phyloP scores from a whole-genome alignment of 768 basidiomycete species.

The Russula lepida region DNA sequence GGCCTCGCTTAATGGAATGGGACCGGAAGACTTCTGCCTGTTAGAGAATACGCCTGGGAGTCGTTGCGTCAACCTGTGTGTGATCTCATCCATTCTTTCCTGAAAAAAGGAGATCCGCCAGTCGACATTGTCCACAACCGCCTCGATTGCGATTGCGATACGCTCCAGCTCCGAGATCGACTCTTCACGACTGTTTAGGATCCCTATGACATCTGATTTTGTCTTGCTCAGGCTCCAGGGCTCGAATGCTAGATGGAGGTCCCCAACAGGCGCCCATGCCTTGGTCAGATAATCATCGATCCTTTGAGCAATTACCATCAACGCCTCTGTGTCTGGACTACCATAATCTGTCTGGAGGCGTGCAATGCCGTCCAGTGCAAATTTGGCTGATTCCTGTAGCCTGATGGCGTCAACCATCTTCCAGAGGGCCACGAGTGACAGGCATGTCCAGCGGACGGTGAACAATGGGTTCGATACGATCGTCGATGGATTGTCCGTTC shows the following conservation, averaged over 20 bases:
- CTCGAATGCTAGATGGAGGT: neutral
- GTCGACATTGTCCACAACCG: neutral
- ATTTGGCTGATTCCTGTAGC: neutral
- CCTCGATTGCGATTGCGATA: neutral
- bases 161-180: neutral
- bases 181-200: neutral
- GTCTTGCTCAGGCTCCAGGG: neutral
- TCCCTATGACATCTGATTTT: neutral
- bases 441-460: neutral
- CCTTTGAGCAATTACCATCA: neutral
- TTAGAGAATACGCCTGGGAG: conserved; percentile 3
- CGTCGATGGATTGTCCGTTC: neutral
- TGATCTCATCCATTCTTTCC: neutral
- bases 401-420: neutral
- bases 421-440: neutral
- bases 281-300: neutral
- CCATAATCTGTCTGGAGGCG: neutral
- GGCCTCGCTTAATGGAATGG: neutral
- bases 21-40: neutral
- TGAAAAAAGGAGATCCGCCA: neutral
- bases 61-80: neutral
- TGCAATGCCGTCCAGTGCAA: neutral
- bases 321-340: neutral
- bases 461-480: neutral
- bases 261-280: neutral